Base-by-base conservation (phyloP, 108 stramenopile species). In the Cyclotella choctawhatcheeana region DNA sequence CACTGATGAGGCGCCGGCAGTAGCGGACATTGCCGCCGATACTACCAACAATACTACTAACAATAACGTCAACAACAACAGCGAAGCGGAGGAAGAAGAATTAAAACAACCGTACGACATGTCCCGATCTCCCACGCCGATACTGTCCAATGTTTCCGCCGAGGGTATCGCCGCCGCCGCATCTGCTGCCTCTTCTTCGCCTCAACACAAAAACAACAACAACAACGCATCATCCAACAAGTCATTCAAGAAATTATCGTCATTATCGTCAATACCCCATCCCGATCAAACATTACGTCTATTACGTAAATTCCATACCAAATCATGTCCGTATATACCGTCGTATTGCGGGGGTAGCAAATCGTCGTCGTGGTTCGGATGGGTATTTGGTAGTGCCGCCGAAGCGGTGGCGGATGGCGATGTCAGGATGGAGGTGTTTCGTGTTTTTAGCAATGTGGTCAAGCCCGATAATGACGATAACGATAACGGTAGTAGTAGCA, bases 271-370 rank as follows among this genome's bases (percentile, higher is more conserved):
- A n/a, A 74, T 89, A 25, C 89, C 85, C 27, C 82, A 89, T 56
- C 43, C 85, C 30, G 87, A 86, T 58, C 76, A 84, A 7, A 64
- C 80, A 5, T 69, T 90, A n/a, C 78, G 87, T 7, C 61, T 93
- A 13, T 73, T 93, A 8, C 85, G 87, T 12, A 90, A 90, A 64
- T 93, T 93, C 78, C 73, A 82, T 48, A 29, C 67, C 54, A 93
- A 90, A 71, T 79, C 92, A 1, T 24, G 65, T 18, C 84, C 81
- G 26, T 29, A 45, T 31, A 58, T 91, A 34, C 83, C 89, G 4
- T 40, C 62, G n/a, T 63, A 71, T 7, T 79, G 82, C 43, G 93
- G 93, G n/a, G 93, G 90, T 17, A 74, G 71, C 33, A 85, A 85
- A 29, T 25, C 68, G 33, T 31, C 45, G 17, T 54, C 64, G 10